Base-by-base conservation (phyloP, 192 early-diverging fungal species). In the Podila epicladia region DNA sequence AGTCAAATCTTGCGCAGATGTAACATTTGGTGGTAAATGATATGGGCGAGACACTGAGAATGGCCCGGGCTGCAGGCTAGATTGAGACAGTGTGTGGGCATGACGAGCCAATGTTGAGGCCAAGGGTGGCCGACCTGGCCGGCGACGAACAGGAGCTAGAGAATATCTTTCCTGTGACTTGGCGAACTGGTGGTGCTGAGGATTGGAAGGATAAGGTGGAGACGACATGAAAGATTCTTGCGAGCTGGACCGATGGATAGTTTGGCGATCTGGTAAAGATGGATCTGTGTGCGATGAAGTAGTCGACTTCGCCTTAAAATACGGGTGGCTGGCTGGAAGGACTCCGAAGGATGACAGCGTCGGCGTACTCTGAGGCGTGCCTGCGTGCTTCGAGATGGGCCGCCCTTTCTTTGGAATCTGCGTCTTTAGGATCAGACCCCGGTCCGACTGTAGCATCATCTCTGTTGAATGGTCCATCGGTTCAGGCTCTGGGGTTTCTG, bases 401-500 rank as follows among this genome's bases (percentile, higher is more conserved):
- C 77, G 67, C 12, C 77, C 77, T 37, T 80, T 80, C 37, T 80
- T 80, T 57, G 77, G 77, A 22, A 80, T 80, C 58, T 80, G 77
- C 15, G 77, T 69, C 71, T 73, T 80, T 5, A 73, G 67, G 35
- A 80, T 66, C 11, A 80, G 63, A 1, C 77, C 77, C 1, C 77
- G 77, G 22, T 80, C 77, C n/a, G 76, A 72, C 15, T 72, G 71
- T 32, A 72, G 45, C n/a, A 65, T 50, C 26, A 45, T 37, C 17
- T 57, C 69, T 5, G 29, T 65, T 33, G 61, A 37, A 9, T 8
- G 28, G 32, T 53, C 48, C 28, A 9, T 38, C 9, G 55, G 11
- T 1, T 38, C 41, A 38, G 64, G 64, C 19, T 33, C 48, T 7
- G 19, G 22, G 33, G 13, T 61, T 20, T 69, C 29, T 24, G 49